A percentile compares a stretch with the other conserved stretches of the same genome.
Evolutionary conservation across 129 eudicot genomes (phyloP).

Genomic region (Pittosporum tobira): DNA sequence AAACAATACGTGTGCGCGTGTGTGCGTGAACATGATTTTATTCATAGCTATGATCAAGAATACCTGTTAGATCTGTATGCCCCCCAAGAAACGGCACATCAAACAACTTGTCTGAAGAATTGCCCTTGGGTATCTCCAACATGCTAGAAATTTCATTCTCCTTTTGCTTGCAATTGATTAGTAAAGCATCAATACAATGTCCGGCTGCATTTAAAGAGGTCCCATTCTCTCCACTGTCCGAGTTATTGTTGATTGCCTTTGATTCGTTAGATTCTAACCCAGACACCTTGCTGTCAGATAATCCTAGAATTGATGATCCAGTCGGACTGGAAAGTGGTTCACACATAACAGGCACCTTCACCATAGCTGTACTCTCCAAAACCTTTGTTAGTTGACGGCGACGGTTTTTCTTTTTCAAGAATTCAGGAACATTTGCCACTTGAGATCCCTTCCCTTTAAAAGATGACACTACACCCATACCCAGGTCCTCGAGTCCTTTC

Average conservation of each 20-base stretch:
- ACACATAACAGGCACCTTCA: slow-evolving; percentile 49
- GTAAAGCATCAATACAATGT: slow-evolving; percentile 23
- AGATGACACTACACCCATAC: slow-evolving; percentile 33
- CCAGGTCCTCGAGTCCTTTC: slow-evolving; percentile 76
- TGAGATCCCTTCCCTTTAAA: slow-evolving; percentile 51
- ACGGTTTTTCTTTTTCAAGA: slow-evolving; percentile 46
- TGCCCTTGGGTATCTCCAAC: slow-evolving; percentile 29
- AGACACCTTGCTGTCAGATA: slow-evolving; percentile 37
- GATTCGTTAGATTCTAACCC: slow-evolving; percentile 40
- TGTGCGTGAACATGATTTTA: too few species aligned
- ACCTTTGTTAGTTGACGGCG: slow-evolving; percentile 55
- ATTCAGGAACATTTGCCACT: slow-evolving; percentile 52
- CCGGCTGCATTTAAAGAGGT: slow-evolving; percentile 16
- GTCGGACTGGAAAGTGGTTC: slow-evolving; percentile 32
- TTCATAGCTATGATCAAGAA: neutral
- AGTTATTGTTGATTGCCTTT: slow-evolving; percentile 29
- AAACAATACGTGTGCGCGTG: too few species aligned
- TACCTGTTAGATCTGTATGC: slow-evolving; percentile 46
- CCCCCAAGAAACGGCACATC: slow-evolving; percentile 63
- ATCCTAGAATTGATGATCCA: slow-evolving; percentile 26
- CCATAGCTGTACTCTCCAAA: slow-evolving; percentile 51
- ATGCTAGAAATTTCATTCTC: slow-evolving; percentile 41
- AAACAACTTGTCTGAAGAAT: slow-evolving; percentile 36
- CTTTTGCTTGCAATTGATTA: slow-evolving; percentile 28
- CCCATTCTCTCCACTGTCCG: slow-evolving; percentile 39